phyloP scores from a whole-genome alignment of 306 rosid species.

The Castanea crenata region DNA sequence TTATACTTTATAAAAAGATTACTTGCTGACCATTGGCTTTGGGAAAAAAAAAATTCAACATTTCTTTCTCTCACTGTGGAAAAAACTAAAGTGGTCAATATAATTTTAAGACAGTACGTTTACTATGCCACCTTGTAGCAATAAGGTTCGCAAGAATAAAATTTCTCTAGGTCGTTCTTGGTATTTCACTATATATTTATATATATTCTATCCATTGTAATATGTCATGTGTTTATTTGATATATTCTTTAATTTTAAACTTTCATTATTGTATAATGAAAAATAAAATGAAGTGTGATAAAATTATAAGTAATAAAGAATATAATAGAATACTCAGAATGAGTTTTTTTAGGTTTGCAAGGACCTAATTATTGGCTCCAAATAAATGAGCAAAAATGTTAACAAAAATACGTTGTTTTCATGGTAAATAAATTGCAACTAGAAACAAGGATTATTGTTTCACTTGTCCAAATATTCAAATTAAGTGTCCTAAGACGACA shows the following conservation, averaged over 20 bases:
- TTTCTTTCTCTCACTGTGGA: neutral
- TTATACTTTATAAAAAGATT: constrained; percentile 27
- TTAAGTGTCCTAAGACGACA: too few relatives aligned
- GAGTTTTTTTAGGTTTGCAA: neutral
- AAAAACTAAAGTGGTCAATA: constrained; percentile 15
- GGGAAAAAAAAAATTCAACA: constrained; percentile 5
- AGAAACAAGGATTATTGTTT: too few relatives aligned
- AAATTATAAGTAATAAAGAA: too few relatives aligned
- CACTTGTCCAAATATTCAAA: too few relatives aligned
- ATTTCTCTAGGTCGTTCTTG: too few relatives aligned
- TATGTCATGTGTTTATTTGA: too few relatives aligned
- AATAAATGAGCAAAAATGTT: neutral
- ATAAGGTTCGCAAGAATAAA: neutral
- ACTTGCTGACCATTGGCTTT: constrained; percentile 26
- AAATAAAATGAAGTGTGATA: too few relatives aligned
- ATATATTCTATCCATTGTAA: too few relatives aligned
- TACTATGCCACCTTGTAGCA: neutral
- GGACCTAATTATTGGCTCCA: neutral
- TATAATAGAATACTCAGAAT: too few relatives aligned
- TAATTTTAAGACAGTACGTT: neutral
- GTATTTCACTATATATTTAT: too few relatives aligned
- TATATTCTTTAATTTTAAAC: too few relatives aligned
- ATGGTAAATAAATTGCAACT: neutral
- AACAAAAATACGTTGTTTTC: neutral
- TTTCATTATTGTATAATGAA: too few relatives aligned